These are phyloP conservation scores for Croton setiger DNA, from an alignment of 441 rosid genomes.

Conservation along the genomic window DNA sequence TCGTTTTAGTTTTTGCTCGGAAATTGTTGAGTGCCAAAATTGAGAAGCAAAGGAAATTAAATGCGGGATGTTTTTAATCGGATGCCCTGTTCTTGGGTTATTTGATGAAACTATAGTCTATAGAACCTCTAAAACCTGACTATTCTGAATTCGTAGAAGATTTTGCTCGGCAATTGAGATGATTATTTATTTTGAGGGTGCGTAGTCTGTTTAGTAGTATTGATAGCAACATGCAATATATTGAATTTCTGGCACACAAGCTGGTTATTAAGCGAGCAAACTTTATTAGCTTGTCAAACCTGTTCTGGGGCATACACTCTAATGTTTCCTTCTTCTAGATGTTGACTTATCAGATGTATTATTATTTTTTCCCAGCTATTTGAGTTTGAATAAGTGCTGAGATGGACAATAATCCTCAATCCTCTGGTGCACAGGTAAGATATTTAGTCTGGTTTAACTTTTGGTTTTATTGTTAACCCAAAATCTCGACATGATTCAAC, in stretches of 20 bases:
- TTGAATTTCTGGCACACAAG: background rate
- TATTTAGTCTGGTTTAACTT: background rate
- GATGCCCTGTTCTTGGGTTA: background rate
- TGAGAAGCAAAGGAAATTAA: background rate
- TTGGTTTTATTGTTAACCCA: background rate
- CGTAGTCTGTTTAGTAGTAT: background rate
- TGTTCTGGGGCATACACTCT: background rate
- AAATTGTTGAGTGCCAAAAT: background rate
- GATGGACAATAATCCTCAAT: slow-evolving; percentile 72
- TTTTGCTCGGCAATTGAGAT: background rate
- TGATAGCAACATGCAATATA: background rate
- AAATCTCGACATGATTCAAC: background rate
- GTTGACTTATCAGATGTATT: background rate
- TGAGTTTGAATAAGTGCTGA: slow-evolving; percentile 27
- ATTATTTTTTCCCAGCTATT: slow-evolving; percentile 23
- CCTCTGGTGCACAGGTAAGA: slow-evolving; percentile 64
- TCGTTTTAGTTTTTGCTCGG: background rate
- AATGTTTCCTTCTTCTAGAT: background rate
- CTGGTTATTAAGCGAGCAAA: background rate
- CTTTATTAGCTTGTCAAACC: background rate
- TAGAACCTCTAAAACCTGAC: background rate
- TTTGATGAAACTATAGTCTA: background rate
- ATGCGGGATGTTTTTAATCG: background rate
- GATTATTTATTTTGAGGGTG: background rate
- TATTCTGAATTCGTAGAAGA: background rate